Percentiles rank a stretch among this genome's conserved stretches.
Evolutionary conservation across 176 grass and related monocot species (phyloP).

Genomic region (Triticum monococcum): DNA sequence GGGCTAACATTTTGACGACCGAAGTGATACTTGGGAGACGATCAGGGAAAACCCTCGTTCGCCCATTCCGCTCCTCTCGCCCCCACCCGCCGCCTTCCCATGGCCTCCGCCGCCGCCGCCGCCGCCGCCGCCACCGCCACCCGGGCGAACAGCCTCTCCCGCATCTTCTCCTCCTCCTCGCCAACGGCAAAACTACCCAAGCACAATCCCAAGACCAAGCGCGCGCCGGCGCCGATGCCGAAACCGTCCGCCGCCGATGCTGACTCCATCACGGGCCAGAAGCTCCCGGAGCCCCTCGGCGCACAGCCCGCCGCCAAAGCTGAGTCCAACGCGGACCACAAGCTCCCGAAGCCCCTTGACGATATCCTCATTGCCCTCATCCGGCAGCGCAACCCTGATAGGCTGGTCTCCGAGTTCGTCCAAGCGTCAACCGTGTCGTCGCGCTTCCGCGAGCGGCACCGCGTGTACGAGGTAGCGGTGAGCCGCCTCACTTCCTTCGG

Average conservation of each 20-base stretch:
- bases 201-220: not conserved
- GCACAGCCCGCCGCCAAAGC: not conserved
- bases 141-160: slow-evolving; percentile 26
- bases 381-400: slow-evolving; percentile 44
- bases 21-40: too few relatives aligned
- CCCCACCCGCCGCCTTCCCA: not conserved
- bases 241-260: not conserved
- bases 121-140: not conserved
- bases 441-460: slow-evolving; percentile 45
- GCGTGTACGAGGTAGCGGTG: slow-evolving; percentile 44
- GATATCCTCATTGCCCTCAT: slow-evolving; percentile 4
- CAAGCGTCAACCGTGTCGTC: slow-evolving; percentile 8
- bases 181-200: not conserved
- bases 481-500: slow-evolving; percentile 38
- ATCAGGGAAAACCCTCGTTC: not conserved
- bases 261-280: not conserved
- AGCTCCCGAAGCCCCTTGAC: not conserved
- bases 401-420: slow-evolving; percentile 57
- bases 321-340: not conserved
- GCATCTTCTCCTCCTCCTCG: slow-evolving; percentile 7
- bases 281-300: too few relatives aligned
- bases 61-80: not conserved
- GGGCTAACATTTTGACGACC: not conserved
- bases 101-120: slow-evolving; percentile 9
- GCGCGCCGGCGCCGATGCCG: not conserved